Evolutionary conservation across 305 asterid genomes (phyloP).

Genomic region (Solanum hybrid): DNA sequence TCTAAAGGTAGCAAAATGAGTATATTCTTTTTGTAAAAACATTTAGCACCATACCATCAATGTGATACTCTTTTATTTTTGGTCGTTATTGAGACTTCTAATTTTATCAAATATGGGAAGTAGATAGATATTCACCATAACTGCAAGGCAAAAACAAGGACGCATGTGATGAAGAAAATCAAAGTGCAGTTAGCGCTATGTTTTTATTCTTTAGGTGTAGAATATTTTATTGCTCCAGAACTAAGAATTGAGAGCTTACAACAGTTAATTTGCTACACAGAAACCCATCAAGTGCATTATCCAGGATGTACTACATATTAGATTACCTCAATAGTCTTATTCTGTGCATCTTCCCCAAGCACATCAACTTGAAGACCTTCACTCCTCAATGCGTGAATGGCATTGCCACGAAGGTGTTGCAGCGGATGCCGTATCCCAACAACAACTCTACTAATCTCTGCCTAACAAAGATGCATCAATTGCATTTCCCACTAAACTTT

Average conservation of each 20-base stretch:
- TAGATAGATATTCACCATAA: not conserved
- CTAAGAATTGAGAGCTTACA: not conserved
- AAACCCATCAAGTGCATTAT: not conserved
- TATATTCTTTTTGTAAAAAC: not conserved
- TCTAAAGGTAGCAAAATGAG: not conserved
- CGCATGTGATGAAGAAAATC: not conserved
- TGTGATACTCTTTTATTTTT: not conserved
- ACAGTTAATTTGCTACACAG: not conserved
- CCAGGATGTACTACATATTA: not conserved
- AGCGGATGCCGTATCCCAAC: conserved; percentile 91
- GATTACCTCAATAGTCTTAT: conserved; percentile 63
- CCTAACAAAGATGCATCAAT: conserved; percentile 41
- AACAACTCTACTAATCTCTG: conserved; percentile 82
- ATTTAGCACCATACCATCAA: not conserved
- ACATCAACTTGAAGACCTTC: conserved; percentile 84
- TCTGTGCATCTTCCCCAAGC: conserved; percentile 76
- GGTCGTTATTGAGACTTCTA: not conserved
- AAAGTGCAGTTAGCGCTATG: not conserved
- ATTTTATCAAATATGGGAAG: not conserved
- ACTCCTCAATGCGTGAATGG: conserved; percentile 62
- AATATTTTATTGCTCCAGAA: not conserved
- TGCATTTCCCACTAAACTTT: conserved; percentile 9
- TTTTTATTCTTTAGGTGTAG: not conserved
- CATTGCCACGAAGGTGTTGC: conserved; percentile 85
- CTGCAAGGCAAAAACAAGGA: not conserved